Evolutionary conservation across 495 filamentous ascomycete species (phyloP).

Genomic region (Annulohypoxylon stygium): DNA sequence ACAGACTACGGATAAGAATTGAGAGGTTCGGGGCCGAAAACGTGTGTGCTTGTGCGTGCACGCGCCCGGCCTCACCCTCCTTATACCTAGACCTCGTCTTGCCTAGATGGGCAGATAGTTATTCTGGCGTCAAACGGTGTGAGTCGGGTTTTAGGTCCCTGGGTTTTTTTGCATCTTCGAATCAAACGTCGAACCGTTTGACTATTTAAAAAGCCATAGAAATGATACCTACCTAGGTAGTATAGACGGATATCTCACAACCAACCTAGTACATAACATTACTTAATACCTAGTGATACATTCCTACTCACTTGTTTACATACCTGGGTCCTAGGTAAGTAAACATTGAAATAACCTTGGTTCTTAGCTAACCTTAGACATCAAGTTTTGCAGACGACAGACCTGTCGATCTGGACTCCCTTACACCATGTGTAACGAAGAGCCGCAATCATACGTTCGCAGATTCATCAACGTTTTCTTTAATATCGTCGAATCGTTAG

Average conservation of each 20-base stretch:
- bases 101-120: not conserved
- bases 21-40: not conserved
- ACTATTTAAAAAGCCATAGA: not conserved
- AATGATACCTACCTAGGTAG: not conserved
- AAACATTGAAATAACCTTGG: not conserved
- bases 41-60: not conserved
- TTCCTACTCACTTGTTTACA: not conserved
- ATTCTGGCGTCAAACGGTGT: not conserved
- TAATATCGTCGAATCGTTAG: not conserved
- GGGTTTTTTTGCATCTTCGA: not conserved
- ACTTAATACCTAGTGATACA: too few relatives aligned
- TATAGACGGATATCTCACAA: not conserved
- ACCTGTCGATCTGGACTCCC: not conserved
- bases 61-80: not conserved
- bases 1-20: not conserved
- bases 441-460: not conserved
- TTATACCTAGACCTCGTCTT: not conserved
- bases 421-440: not conserved
- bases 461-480: slow-evolving; percentile 1
- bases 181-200: not conserved
- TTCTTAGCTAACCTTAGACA: not conserved
- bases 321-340: not conserved
- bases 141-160: not conserved
- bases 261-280: not conserved
- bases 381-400: not conserved